phyloP scores from a whole-genome alignment of 352 stramenopile species.

The Hyaloperonospora arabidopsidis region DNA sequence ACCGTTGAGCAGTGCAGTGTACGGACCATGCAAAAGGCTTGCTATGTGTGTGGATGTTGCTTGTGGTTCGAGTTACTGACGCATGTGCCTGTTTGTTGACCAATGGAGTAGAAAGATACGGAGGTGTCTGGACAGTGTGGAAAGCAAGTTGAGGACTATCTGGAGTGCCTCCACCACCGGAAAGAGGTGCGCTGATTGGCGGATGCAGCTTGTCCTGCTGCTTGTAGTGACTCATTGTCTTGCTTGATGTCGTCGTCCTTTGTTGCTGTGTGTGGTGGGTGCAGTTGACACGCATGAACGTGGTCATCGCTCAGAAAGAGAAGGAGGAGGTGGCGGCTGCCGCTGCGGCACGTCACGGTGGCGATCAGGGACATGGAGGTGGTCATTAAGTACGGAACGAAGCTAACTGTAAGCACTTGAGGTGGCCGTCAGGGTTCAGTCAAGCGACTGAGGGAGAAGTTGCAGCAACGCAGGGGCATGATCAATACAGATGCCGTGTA shows the following conservation, averaged over 20 bases:
- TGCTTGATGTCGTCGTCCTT: neutral
- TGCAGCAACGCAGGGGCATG: no score
- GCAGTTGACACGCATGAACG: conserved; percentile 81
- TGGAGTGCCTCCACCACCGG: conserved; percentile 93
- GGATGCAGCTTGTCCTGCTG: neutral
- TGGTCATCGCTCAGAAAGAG: conserved; percentile 71
- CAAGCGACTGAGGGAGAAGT: no score
- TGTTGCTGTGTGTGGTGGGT: conserved; percentile 3
- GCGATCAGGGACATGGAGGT: conserved; percentile 34
- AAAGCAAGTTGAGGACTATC: conserved; percentile 90
- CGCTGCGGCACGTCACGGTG: conserved; percentile 36
- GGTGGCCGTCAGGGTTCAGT: neutral
- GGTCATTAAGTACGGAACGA: conserved; percentile 35
- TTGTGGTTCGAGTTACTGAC: no score
- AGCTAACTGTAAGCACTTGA: conserved; percentile 1
- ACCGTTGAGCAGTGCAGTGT: conserved; percentile 91
- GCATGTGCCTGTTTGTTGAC: neutral
- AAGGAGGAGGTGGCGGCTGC: conserved; percentile 33
- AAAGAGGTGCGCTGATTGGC: conserved; percentile 70
- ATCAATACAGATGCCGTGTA: no score
- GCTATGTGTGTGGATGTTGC: no score
- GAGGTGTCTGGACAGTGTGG: conserved; percentile 70
- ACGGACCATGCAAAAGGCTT: no score
- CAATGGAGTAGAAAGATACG: conserved; percentile 61
- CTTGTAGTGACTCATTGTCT: neutral